Percentiles rank a stretch among this genome's conserved stretches.
Evolutionary conservation across 225 moss, liverwort and hornwort genomes (phyloP).

Genomic region (Thuidium tamariscinum): DNA sequence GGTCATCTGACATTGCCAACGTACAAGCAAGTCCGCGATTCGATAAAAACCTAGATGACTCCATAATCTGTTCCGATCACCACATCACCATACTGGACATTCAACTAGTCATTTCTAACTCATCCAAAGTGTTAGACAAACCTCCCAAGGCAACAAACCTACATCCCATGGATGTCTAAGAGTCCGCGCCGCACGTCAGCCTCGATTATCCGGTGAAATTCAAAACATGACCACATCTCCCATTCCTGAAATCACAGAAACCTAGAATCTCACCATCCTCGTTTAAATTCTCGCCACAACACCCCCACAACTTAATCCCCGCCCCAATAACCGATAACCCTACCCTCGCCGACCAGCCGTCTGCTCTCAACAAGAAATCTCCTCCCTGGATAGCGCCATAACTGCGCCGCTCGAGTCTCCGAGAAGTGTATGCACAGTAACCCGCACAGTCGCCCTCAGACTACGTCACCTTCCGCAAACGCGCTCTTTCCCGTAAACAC

Average conservation of each 20-base stretch:
- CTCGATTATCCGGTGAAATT: background rate
- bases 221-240: background rate
- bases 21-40: background rate
- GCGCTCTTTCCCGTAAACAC: background rate
- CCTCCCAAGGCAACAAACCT: background rate
- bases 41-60: conserved; percentile 4
- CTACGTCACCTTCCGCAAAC: background rate
- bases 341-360: background rate
- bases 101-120: background rate
- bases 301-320: background rate
- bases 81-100: background rate
- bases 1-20: background rate
- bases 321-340: background rate
- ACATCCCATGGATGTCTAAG: background rate
- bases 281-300: background rate
- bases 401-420: background rate
- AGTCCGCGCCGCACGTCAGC: background rate
- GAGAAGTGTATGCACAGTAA: background rate
- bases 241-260: background rate
- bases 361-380: background rate
- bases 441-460: background rate
- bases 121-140: background rate
- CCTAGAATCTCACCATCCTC: background rate
- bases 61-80: background rate
- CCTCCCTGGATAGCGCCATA: background rate